These are phyloP conservation scores for Diaporthe vexans DNA, from an alignment of 2,329 filamentous ascomycete genomes.

Conservation along the genomic window DNA sequence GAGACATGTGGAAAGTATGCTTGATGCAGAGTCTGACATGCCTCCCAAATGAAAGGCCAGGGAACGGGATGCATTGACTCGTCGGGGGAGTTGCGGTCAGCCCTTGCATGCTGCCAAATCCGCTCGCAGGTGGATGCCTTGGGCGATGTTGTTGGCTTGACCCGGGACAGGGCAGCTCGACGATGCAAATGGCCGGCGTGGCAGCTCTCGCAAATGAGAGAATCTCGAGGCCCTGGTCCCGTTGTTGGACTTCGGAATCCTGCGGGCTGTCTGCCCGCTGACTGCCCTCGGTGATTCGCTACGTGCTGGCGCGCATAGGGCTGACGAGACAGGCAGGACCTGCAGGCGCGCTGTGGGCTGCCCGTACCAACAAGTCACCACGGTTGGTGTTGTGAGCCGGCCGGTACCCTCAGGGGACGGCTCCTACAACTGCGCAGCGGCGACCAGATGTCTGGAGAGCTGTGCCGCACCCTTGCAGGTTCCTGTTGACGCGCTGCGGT, in stretches of 20 bases:
- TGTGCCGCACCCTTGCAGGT: slow-evolving; percentile 16
- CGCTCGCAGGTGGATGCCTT: slow-evolving; percentile 4
- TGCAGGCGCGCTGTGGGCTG: slow-evolving; percentile 1
- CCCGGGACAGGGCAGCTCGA: background rate
- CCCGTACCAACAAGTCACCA: slow-evolving; percentile 2
- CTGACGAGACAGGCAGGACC: slow-evolving; percentile 39
- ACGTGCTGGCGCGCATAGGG: slow-evolving; percentile 30
- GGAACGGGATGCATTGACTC: slow-evolving; percentile 34
- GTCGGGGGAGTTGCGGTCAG: slow-evolving; percentile 38
- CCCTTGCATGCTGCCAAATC: slow-evolving; percentile 34
- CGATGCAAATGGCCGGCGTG: background rate
- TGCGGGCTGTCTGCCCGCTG: background rate
- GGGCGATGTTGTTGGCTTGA: slow-evolving; percentile 14
- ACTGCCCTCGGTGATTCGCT: slow-evolving; percentile 13
- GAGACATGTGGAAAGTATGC: slow-evolving; percentile 35
- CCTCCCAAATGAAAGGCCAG: slow-evolving; percentile 34
- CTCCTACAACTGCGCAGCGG: background rate
- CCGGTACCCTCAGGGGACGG: background rate
- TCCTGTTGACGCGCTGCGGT: slow-evolving; percentile 17
- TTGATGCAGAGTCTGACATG: slow-evolving; percentile 36
- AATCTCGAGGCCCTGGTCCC: slow-evolving; percentile 9
- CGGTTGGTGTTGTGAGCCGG: background rate
- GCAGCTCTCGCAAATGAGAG: slow-evolving; percentile 18
- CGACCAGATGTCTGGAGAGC: background rate
- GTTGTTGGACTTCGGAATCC: slow-evolving; percentile 4